Evolutionary conservation across 208 protist genomes (phyloP).

Genomic region (Crithidia bombi): DNA sequence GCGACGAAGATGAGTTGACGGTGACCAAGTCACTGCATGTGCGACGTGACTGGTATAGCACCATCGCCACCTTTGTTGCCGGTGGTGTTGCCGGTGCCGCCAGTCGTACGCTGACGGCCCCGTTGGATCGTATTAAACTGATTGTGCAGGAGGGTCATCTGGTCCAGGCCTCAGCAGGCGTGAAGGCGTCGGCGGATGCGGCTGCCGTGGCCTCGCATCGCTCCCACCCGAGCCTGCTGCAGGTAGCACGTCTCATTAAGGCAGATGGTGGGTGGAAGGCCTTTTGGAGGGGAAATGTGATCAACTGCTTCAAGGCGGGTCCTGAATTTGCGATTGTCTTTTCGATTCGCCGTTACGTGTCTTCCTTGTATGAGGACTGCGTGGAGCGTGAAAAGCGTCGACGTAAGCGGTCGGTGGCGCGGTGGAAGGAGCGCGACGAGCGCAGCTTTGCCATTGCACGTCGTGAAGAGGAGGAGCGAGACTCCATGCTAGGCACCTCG

Average conservation of each 20-base stretch:
- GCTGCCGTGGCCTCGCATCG: background rate
- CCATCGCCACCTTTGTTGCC: slow-evolving; percentile 77
- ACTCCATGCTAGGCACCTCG: slow-evolving; percentile 40
- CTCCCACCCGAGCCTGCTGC: slow-evolving; percentile 57
- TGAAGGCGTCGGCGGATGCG: background rate
- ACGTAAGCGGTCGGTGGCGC: slow-evolving; percentile 21
- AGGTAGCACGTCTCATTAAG: slow-evolving; percentile 79
- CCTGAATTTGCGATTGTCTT: slow-evolving; percentile 93
- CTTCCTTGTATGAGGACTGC: slow-evolving; percentile 83
- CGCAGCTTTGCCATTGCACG: slow-evolving; percentile 30
- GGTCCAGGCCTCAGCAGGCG: slow-evolving; percentile 19
- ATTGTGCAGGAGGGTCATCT: slow-evolving; percentile 93
- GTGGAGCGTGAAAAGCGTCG: slow-evolving; percentile 61
- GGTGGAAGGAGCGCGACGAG: slow-evolving; percentile 34
- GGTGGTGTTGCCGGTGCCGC: slow-evolving; percentile 84
- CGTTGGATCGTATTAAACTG: slow-evolving; percentile 92
- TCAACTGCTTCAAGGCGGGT: slow-evolving; percentile 92
- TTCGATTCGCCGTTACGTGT: slow-evolving; percentile 79
- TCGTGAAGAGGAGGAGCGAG: slow-evolving; percentile 41
- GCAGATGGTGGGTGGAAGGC: slow-evolving; percentile 74
- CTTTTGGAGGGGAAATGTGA: slow-evolving; percentile 90
- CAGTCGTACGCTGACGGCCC: slow-evolving; percentile 88
- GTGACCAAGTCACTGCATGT: slow-evolving; percentile 40
- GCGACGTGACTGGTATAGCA: slow-evolving; percentile 82
- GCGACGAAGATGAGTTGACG: slow-evolving; percentile 23